Conservation (phyloP, 2,329 filamentous ascomycete genomes). For the Emericellopsis atlantica region DNA sequence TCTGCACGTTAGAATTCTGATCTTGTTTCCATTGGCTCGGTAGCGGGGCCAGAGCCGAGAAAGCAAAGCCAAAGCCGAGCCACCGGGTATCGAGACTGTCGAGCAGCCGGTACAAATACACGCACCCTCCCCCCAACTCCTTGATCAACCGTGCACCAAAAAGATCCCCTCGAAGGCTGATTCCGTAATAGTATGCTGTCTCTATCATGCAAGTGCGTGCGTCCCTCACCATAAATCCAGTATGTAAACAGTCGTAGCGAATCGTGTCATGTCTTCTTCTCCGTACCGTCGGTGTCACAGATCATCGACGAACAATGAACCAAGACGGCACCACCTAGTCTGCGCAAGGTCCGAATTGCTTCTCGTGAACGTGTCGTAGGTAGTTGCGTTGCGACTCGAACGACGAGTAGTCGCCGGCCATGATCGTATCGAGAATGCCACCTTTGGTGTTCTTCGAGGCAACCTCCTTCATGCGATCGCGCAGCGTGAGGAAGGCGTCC, state of each 20-base stretch:
- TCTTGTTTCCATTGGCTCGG: background rate
- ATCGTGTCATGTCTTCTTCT: no score
- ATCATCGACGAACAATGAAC: slow-evolving; percentile 1
- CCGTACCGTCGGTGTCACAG: background rate
- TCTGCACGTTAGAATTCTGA: no score
- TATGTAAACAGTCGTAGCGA: no score
- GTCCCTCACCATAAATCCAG: no score
- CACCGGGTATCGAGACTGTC: no score
- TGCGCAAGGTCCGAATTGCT: slow-evolving; percentile 18
- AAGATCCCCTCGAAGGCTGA: no score
- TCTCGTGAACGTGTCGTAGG: slow-evolving; percentile 39
- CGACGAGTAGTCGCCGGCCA: slow-evolving; percentile 67
- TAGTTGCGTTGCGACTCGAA: slow-evolving; percentile 59
- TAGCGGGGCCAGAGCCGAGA: background rate
- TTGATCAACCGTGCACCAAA: no score
- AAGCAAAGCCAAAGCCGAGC: background rate
- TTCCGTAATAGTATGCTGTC: no score
- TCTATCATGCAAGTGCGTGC: no score
- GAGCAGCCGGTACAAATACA: no score
- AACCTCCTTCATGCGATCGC: slow-evolving; percentile 20
- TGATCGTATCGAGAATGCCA: slow-evolving; percentile 53
- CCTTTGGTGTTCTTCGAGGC: slow-evolving; percentile 14
- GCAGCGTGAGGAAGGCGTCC: slow-evolving; percentile 28
- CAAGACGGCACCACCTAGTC: slow-evolving; percentile 8
- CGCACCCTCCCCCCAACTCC: no score